Evolutionary conservation across 164 flowering plant genomes (phyloP).

Genomic region (Piper longum): DNA sequence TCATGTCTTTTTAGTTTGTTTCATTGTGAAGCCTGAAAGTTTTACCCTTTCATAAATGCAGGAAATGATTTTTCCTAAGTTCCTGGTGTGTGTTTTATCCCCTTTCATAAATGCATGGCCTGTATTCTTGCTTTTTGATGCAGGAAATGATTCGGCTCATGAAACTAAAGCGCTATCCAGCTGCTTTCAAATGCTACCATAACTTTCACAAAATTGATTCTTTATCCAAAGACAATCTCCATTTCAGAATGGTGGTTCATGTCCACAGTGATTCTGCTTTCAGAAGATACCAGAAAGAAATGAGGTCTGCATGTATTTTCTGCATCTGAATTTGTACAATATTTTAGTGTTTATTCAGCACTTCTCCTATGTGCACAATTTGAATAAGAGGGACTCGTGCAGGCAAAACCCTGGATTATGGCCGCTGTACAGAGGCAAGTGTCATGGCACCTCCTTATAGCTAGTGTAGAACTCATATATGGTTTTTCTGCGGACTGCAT

Average conservation of each 20-base stretch:
- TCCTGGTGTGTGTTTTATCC: too few species aligned
- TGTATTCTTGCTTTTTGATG: conserved; percentile 8
- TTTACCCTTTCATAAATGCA: not conserved
- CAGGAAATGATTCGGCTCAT: conserved; percentile 90
- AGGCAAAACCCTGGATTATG: conserved; percentile 75
- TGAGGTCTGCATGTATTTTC: conserved; percentile 41
- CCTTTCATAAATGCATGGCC: not conserved
- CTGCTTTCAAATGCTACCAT: conserved; percentile 73
- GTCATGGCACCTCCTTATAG: not conserved
- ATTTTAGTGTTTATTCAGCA: not conserved
- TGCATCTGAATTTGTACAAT: not conserved
- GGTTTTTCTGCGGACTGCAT: too few species aligned
- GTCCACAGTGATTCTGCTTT: conserved; percentile 80
- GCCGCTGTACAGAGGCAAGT: conserved; percentile 92
- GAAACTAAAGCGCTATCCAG: conserved; percentile 64
- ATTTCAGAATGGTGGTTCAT: conserved; percentile 82
- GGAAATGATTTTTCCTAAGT: not conserved
- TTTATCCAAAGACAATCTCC: conserved; percentile 45
- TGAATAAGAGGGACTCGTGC: conserved; percentile 8
- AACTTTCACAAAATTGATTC: conserved; percentile 58
- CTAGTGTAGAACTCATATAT: not conserved
- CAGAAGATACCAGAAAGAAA: conserved; percentile 79
- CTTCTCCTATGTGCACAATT: not conserved
- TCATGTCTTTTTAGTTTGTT: not conserved
- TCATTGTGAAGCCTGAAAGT: not conserved